phyloP scores from a whole-genome alignment of 179 eudicot genomes.

The Sideroxylon spinosum region DNA sequence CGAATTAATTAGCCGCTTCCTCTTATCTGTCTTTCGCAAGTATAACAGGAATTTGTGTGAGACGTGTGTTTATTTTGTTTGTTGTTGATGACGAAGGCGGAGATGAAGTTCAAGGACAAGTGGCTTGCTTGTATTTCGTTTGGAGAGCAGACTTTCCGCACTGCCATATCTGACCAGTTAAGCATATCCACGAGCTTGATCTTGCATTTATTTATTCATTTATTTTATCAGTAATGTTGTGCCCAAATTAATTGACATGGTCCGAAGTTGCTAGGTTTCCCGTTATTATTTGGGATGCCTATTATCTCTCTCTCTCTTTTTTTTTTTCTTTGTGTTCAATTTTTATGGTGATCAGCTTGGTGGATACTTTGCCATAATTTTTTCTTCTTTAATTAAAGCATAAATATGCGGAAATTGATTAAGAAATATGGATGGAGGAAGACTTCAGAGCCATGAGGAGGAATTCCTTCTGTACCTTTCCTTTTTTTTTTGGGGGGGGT shows the following conservation, averaged over 20 bases:
- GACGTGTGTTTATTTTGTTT: background rate
- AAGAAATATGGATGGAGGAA: background rate
- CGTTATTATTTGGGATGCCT: no score
- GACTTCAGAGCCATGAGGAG: background rate
- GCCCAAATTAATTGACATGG: no score
- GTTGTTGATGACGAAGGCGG: constrained; percentile 48
- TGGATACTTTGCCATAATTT: no score
- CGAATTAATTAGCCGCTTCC: background rate
- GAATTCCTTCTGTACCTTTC: no score
- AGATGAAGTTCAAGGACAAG: constrained; percentile 87
- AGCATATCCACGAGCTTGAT: constrained; percentile 10
- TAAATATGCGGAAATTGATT: background rate
- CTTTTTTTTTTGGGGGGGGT: background rate
- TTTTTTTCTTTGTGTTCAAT: no score
- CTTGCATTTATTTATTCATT: background rate
- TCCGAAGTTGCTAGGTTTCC: no score
- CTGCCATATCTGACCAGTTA: constrained; percentile 72
- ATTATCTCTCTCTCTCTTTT: no score
- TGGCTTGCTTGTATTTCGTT: constrained; percentile 90
- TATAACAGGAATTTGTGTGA: background rate
- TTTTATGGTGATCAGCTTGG: no score
- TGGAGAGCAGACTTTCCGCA: constrained; percentile 94
- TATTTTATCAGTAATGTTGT: no score
- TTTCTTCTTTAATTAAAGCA: no score
- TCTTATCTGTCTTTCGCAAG: background rate